Evolutionary conservation across 2,329 filamentous ascomycete genomes (phyloP).

Genomic region (Dactylella cylindrospora): DNA sequence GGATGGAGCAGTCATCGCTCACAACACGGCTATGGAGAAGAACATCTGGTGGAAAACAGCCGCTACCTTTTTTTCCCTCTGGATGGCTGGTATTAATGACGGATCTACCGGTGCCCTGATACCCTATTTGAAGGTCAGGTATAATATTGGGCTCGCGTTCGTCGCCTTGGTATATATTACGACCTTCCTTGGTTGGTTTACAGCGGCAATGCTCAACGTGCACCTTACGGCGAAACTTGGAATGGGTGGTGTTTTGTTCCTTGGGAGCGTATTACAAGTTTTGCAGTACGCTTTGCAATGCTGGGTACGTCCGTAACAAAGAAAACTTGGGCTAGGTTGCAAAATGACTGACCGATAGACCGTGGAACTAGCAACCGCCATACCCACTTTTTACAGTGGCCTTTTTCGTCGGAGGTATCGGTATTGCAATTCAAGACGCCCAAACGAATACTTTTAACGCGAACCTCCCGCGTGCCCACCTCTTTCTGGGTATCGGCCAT

Average conservation of each 20-base stretch:
- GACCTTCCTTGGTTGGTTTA: conserved; percentile 66
- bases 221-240: conserved; percentile 62
- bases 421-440: conserved; percentile 56
- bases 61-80: conserved; percentile 63
- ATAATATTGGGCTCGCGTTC: conserved; percentile 53
- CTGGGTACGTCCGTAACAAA: conserved; percentile 60
- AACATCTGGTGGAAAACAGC: conserved; percentile 51
- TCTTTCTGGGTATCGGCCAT: conserved; percentile 72
- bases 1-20: conserved; percentile 42
- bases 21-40: conserved; percentile 44
- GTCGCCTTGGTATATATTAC: conserved; percentile 59
- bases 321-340: no score
- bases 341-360: background rate
- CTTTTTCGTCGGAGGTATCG: conserved; percentile 54
- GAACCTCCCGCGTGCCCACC: conserved; percentile 72
- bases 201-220: conserved; percentile 66
- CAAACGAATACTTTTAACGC: conserved; percentile 67
- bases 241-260: conserved; percentile 69
- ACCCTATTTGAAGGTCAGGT: conserved; percentile 54
- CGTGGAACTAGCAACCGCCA: conserved; percentile 52
- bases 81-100: conserved; percentile 70
- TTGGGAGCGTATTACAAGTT: conserved; percentile 65
- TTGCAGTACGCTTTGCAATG: conserved; percentile 66
- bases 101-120: conserved; percentile 63
- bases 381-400: conserved; percentile 54